These are phyloP conservation scores for Plasmodium gonderi DNA, from an alignment of 169 alveolate species.

Conservation along the genomic window DNA sequence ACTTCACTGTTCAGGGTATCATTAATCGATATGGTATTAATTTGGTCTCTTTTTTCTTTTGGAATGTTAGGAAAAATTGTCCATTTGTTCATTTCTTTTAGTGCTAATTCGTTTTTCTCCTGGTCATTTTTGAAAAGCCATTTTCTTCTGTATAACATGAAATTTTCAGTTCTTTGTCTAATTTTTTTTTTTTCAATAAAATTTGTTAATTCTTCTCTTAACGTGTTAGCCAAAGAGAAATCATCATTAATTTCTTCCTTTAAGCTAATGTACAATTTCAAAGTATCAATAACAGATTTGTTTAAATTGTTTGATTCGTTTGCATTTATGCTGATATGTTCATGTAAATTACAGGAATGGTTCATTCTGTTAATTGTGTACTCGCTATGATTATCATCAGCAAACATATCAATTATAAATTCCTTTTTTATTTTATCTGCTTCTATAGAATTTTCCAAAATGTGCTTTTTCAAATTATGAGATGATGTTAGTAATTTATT, in stretches of 20 bases:
- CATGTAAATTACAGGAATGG: slow-evolving; percentile 3
- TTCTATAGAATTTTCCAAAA: slow-evolving; percentile 18
- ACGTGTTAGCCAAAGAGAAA: neutral
- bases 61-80: neutral
- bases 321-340: neutral
- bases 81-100: neutral
- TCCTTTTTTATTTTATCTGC: slow-evolving; percentile 6
- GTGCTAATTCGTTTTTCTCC: neutral
- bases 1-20: slow-evolving; percentile 9
- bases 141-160: neutral
- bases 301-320: neutral
- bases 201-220: slow-evolving; percentile 36
- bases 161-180: neutral
- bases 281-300: neutral
- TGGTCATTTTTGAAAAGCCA: neutral
- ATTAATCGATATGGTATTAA: neutral
- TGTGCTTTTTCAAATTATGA: neutral
- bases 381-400: slow-evolving; percentile 36
- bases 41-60: neutral
- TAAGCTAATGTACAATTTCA: slow-evolving; percentile 17
- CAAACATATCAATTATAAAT: slow-evolving; percentile 44
- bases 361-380: slow-evolving; percentile 11
- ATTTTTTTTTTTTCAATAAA: slow-evolving; percentile 38
- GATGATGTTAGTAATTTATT: neutral
- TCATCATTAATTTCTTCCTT: slow-evolving; percentile 36